Conservation (phyloP, 2,329 filamentous ascomycete genomes). For the Pestalotiopsis sp. region DNA sequence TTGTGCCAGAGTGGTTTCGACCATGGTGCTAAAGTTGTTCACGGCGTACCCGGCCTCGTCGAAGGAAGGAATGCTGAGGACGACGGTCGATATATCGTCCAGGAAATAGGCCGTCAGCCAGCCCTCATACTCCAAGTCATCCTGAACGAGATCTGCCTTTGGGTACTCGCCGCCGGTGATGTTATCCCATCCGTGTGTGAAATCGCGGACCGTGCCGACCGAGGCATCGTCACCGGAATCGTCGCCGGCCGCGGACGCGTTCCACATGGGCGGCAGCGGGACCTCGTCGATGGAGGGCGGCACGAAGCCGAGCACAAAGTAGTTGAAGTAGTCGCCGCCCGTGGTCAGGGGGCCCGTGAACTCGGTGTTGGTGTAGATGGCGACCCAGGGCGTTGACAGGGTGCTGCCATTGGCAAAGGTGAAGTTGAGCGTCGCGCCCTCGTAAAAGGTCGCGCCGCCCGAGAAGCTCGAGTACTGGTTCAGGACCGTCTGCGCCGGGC, state of each 20-base stretch:
- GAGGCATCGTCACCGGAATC: constrained; percentile 19
- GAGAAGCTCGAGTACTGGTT: constrained; percentile 31
- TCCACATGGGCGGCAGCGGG: neutral
- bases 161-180: constrained; percentile 19
- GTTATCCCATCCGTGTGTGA: neutral
- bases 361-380: constrained; percentile 17
- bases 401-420: constrained; percentile 29
- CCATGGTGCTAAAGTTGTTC: constrained; percentile 30
- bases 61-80: constrained; percentile 43
- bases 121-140: constrained; percentile 16
- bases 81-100: constrained; percentile 28
- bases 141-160: constrained; percentile 18
- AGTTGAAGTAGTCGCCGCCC: constrained; percentile 45
- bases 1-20: constrained; percentile 29
- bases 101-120: constrained; percentile 25
- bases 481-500: constrained; percentile 26
- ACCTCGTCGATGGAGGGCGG: constrained; percentile 17
- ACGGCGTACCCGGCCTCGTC: constrained; percentile 27
- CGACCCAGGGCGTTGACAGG: constrained; percentile 16
- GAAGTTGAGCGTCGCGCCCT: constrained; percentile 31
- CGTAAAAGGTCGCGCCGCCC: constrained; percentile 36
- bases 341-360: constrained; percentile 35
- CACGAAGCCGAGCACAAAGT: constrained; percentile 37
- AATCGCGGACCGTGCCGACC: neutral
- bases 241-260: neutral